Evolutionary conservation across 306 rosid genomes (phyloP).

Genomic region (Gastrolobium bilobum): DNA sequence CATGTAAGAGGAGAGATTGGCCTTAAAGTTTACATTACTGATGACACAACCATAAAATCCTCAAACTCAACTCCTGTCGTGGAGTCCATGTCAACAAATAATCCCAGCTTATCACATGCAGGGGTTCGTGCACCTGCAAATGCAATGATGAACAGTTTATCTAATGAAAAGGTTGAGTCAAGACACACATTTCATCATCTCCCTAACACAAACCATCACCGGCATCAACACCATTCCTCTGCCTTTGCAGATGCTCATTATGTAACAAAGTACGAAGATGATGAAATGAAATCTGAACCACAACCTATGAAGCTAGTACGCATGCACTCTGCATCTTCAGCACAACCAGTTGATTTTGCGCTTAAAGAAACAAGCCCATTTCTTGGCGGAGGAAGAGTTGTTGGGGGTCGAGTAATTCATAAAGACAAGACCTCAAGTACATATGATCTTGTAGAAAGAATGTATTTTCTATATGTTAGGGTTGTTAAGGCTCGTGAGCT

Average conservation of each 20-base stretch:
- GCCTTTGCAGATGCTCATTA: constrained; percentile 56
- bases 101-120: constrained; percentile 43
- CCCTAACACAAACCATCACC: constrained; percentile 62
- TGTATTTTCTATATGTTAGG: constrained; percentile 87
- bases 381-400: constrained; percentile 93
- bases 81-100: constrained; percentile 52
- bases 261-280: constrained; percentile 63
- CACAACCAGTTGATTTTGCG: constrained; percentile 82
- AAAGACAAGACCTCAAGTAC: constrained; percentile 83
- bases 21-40: constrained; percentile 73
- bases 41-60: constrained; percentile 68
- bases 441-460: constrained; percentile 89
- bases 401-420: constrained; percentile 79
- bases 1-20: constrained; percentile 89
- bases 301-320: constrained; percentile 69
- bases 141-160: constrained; percentile 38
- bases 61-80: constrained; percentile 54
- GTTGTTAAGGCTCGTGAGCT: constrained; percentile 91
- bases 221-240: constrained; percentile 56
- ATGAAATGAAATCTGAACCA: constrained; percentile 66
- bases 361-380: constrained; percentile 94
- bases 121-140: constrained; percentile 44
- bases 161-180: constrained; percentile 47
- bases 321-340: constrained; percentile 65
- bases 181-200: constrained; percentile 80